Base-by-base conservation (phyloP, 768 basidiomycete genomes). In the Leccinum obscurum region DNA sequence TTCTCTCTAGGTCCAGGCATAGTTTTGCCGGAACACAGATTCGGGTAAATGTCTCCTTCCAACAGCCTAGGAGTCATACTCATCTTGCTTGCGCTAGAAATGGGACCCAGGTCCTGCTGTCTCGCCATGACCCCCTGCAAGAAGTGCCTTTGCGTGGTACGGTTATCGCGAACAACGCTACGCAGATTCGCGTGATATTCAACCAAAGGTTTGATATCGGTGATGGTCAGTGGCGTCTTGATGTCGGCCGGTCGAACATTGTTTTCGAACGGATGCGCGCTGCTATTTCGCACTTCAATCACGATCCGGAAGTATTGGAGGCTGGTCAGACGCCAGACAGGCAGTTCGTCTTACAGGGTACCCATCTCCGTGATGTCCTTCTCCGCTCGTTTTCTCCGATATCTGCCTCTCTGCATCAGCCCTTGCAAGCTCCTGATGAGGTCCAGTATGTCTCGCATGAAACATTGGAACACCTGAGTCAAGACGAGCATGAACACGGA, bases 51-150 rank as follows among this genome's bases (percentile, higher is more conserved):
- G 1, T 14, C 46, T 48, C 8, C 55, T 22, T 22, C 41, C 10
- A 32, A 30, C 5, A 0, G 15, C 54, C 34, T 26, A 54, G 35
- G 14, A 49, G 34, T 51, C 34, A n/a, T 58, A 52, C 54, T 51
- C 15, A 56, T 54, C 60, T 17, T 48, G 34, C n/a, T 55, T 57
- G 22, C 15, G n/a, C 28, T 55, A 93, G 92, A 61, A 85, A 83
- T 54, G 92, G 92, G 4, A 84, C 83, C 0, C 84, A 86, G 60
- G 81, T 93, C 1, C 73, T 92, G 4, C 71, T 92, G 20, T 89
- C 83, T 4, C 83, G 80, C 10, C 56, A 80, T 8, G 84, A 91
- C 66, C 92, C 91, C 1, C 72, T 88, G 6, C 71, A 75, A 58
- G 85, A 90, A 53, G 64, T 72, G 2, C 80, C 84, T 13, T 64